Base-by-base conservation (phyloP, 331 rosid species). In the Malus hybrid region DNA sequence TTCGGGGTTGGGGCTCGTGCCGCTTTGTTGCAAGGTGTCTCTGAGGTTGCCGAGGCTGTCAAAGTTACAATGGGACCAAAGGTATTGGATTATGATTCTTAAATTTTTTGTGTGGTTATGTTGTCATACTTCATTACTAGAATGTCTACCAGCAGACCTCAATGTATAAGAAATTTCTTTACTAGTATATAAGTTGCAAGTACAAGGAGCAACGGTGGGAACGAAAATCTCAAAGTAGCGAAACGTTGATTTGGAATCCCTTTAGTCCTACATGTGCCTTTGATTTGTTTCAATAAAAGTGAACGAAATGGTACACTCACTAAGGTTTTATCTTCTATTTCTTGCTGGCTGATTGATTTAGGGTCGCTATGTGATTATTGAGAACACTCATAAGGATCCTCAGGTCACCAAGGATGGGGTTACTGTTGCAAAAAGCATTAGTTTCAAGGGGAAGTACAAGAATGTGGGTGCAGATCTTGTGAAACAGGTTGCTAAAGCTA, bases 21-120 rank as follows among this genome's bases (percentile, higher is more conserved):
- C 10, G 90, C 97, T 36, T 84, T 94, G 84, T 80, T 94, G 31
- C 90, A 85, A 75, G 99, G 99, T 9, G 97, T 94, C 57, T 83
- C 97, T 34, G 92, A 92, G 83, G 96, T 94, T 52, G 97, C 99
- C 16, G 96, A 92, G 13, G 99, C 99, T 63, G 99, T 94, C 6
- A 94, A 94, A 88, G 97, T 94, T 57, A 94, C 99, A 18, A 94
- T 94, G 99, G 96, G 99, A 67, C 99, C 97, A 19, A 91, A 91
- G 99, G 99, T 93, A 77, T 70, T 77, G 55, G 12, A 33, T 62
- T 59, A 36, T 44, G 61, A 52, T 55, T 59, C 64, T 65, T 24
- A 46, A 27, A 4, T 72, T 72, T 72, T 75, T 5, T 18, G 13
- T 52, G 9, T 67, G 5, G 75, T 33, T 19, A 32, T 67, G 67